Percentiles rank a stretch among this genome's conserved stretches.
Evolutionary conservation across 257 asterid genomes (phyloP).

Genomic region (Echites panduratus): DNA sequence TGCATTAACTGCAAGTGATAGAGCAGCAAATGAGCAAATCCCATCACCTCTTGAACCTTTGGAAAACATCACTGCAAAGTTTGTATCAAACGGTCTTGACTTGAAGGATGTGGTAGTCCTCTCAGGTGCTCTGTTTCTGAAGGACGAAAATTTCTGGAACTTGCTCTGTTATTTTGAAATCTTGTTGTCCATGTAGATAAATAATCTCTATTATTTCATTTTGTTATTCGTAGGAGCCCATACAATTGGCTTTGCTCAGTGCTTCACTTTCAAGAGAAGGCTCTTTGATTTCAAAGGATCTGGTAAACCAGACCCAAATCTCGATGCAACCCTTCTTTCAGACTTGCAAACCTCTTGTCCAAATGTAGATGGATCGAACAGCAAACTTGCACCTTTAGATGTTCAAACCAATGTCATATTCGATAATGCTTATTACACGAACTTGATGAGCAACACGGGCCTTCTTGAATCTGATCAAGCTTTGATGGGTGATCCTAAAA

Average conservation of each 20-base stretch:
- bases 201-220: background rate
- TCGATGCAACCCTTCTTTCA: constrained; percentile 39
- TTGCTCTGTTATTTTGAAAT: too few relatives aligned
- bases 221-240: constrained; percentile 48
- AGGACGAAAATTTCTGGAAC: too few relatives aligned
- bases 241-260: constrained; percentile 80
- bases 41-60: constrained; percentile 79
- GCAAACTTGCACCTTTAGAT: constrained; percentile 45
- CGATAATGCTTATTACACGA: constrained; percentile 53
- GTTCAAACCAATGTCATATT: constrained; percentile 28
- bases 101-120: constrained; percentile 60
- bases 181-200: background rate
- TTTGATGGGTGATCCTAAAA: constrained; percentile 34
- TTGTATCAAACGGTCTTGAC: constrained; percentile 59
- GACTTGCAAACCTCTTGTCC: constrained; percentile 48
- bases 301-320: constrained; percentile 60
- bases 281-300: constrained; percentile 53
- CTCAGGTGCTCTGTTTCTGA: constrained; percentile 39
- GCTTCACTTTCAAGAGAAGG: constrained; percentile 70
- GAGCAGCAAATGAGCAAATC: constrained; percentile 59
- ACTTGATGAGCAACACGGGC: constrained; percentile 42
- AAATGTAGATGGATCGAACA: constrained; percentile 38
- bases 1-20: constrained; percentile 40
- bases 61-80: constrained; percentile 36
- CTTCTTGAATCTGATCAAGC: constrained; percentile 84